phyloP scores from a whole-genome alignment of 306 rosid genomes.

The Lupinus albus region DNA sequence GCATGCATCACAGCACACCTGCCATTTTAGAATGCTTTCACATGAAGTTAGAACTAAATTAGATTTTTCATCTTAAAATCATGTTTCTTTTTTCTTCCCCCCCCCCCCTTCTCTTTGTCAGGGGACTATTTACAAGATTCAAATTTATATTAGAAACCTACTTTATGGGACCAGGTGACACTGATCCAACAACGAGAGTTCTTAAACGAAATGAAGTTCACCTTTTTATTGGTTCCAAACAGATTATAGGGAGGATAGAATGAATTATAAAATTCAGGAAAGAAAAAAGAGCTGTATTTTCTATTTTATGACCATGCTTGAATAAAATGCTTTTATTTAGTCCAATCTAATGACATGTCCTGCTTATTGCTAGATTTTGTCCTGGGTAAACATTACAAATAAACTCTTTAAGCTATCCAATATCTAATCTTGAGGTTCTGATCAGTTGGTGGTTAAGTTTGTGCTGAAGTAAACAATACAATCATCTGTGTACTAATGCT shows the following conservation, averaged over 20 bases:
- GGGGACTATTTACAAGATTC: neutral
- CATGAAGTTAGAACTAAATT: neutral
- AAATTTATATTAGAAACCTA: neutral
- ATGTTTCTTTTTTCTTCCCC: neutral
- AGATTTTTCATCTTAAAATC: neutral
- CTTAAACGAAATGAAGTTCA: neutral
- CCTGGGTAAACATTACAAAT: neutral
- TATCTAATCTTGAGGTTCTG: conserved; percentile 13
- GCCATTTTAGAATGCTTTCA: conserved; percentile 14
- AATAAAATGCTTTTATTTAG: conserved; percentile 8
- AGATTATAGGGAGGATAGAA: conserved; percentile 17
- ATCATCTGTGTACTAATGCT: conserved; percentile 5
- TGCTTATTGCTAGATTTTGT: conserved; percentile 4
- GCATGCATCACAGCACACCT: conserved; percentile 3
- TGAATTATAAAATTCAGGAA: conserved; percentile 6
- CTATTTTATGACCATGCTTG: neutral
- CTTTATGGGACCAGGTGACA: neutral
- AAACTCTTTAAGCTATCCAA: conserved; percentile 25
- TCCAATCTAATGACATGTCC: conserved; percentile 14
- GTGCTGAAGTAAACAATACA: conserved; percentile 8
- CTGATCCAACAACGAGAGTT: neutral
- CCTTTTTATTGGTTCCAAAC: conserved; percentile 8
- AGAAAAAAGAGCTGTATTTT: neutral
- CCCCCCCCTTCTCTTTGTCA: neutral
- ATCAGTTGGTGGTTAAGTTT: conserved; percentile 15